These are phyloP conservation scores for Fusarium proliferatum DNA, from an alignment of 2,329 filamentous ascomycete genomes.

Conservation along the genomic window DNA sequence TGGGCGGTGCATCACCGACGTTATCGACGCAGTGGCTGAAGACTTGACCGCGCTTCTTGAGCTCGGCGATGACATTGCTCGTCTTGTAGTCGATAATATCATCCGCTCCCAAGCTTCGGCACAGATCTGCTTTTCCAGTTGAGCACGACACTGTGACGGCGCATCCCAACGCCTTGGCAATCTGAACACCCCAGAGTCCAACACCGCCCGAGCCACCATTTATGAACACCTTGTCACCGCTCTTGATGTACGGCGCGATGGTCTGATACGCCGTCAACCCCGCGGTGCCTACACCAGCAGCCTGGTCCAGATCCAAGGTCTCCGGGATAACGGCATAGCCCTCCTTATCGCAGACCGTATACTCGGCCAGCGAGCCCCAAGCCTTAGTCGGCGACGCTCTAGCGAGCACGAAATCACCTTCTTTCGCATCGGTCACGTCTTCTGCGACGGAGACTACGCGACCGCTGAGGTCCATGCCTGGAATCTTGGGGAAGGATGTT, in stretches of 20 bases:
- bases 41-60: slow-evolving; percentile 59
- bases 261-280: slow-evolving; percentile 62
- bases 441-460: slow-evolving; percentile 53
- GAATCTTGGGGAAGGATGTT: slow-evolving; percentile 54
- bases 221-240: slow-evolving; percentile 70
- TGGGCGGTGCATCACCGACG: slow-evolving; percentile 59
- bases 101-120: slow-evolving; percentile 70
- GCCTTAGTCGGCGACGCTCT: slow-evolving; percentile 43
- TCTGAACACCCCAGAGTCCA: slow-evolving; percentile 71
- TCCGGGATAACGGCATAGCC: slow-evolving; percentile 53
- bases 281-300: slow-evolving; percentile 57
- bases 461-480: slow-evolving; percentile 64
- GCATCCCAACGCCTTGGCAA: slow-evolving; percentile 71
- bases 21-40: slow-evolving; percentile 70
- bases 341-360: slow-evolving; percentile 49
- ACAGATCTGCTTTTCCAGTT: slow-evolving; percentile 66
- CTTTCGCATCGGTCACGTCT: slow-evolving; percentile 45
- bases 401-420: slow-evolving; percentile 59
- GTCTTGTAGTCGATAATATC: slow-evolving; percentile 71
- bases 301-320: slow-evolving; percentile 54
- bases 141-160: slow-evolving; percentile 72
- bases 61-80: slow-evolving; percentile 57
- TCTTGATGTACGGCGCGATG: slow-evolving; percentile 59
- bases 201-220: slow-evolving; percentile 74
- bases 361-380: slow-evolving; percentile 58